Conservation (phyloP, 2,329 filamentous ascomycete species). For the Penicillium capsulatum region DNA sequence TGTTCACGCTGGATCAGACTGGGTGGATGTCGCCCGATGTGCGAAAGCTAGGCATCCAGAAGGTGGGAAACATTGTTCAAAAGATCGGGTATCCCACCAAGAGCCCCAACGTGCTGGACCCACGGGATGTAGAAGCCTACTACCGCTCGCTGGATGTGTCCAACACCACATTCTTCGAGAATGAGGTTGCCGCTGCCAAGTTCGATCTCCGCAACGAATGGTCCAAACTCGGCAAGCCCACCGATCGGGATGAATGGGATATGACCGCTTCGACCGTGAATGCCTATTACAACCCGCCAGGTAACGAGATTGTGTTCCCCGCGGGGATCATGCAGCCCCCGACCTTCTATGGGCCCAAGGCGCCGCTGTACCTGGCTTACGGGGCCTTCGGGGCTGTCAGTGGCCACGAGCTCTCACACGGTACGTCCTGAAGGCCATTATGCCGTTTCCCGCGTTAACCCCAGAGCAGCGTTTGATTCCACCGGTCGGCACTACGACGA, state of each 20-base stretch:
- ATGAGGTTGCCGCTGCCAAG: slow-evolving; percentile 50
- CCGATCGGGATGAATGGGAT: slow-evolving; percentile 57
- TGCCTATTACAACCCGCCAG: slow-evolving; percentile 60
- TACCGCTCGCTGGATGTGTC: slow-evolving; percentile 54
- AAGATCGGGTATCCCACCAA: slow-evolving; percentile 65
- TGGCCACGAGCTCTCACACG: slow-evolving; percentile 65
- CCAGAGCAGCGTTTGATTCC: slow-evolving; percentile 57
- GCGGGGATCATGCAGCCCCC: slow-evolving; percentile 68
- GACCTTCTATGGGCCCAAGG: slow-evolving; percentile 55
- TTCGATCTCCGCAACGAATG: slow-evolving; percentile 51
- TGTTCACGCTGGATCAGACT: slow-evolving; percentile 55
- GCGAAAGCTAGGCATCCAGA: slow-evolving; percentile 57
- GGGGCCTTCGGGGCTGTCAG: slow-evolving; percentile 65
- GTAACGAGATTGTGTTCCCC: slow-evolving; percentile 67
- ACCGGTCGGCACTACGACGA: slow-evolving; percentile 62
- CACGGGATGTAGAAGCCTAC: slow-evolving; percentile 53
- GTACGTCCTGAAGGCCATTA: slow-evolving; percentile 21
- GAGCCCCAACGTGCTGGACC: slow-evolving; percentile 59
- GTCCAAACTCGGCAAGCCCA: slow-evolving; percentile 57
- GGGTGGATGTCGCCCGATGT: slow-evolving; percentile 64
- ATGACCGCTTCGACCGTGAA: slow-evolving; percentile 62
- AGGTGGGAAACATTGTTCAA: slow-evolving; percentile 63
- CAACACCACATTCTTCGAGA: slow-evolving; percentile 54
- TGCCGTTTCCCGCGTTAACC: not conserved
- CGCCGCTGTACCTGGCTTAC: slow-evolving; percentile 63